Base-by-base conservation (phyloP, 1,139 yeast species). In the Pichia sorboxylosa region DNA sequence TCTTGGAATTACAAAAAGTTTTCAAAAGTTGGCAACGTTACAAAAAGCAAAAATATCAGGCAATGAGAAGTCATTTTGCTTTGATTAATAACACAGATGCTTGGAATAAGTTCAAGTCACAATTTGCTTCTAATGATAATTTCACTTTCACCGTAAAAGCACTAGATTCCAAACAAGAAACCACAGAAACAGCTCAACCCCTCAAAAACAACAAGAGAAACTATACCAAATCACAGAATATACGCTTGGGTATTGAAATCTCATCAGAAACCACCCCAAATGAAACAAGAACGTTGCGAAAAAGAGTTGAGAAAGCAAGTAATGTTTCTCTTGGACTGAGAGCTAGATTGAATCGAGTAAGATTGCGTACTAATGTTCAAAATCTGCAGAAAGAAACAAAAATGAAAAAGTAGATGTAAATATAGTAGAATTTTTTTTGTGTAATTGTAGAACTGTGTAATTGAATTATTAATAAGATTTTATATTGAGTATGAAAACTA, bases 11-110 rank as follows among this genome's bases (percentile, higher is more conserved):
- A 13, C 38, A 34, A 19, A 37, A 37, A 11, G 9, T 28, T 13
- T 37, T 37, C n/a, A 39, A 40, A 34, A 35, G 26, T 6, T 36
- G 35, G 37, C 26, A 30, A 29, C 27, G 41, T 23, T 29, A 32
- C 25, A 37, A 38, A 17, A 41, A 37, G 13, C 20, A 34, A 2
- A 35, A 37, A 23, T 37, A 35, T 23, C 25, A 25, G 22, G 26
- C 17, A 22, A 30, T 36, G 9, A 26, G 23, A 20, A 36, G 34
- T 6, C 28, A 30, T 23, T 28, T 17, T 22, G 9, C 22, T n/a
- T 4, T 30, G 14, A n/a, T 23, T 10, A 23, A 8, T 11, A 20
- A 22, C 11, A 5, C 4, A 4, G 20, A 31, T 5, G 5, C 26
- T 15, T 33, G 37, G 35, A 26, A 25, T 16, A 14, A 17, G 4